Evolutionary conservation across 2,329 filamentous ascomycete genomes (phyloP), one percentile per base, ranked within the genome.

Genomic region (Diaporthe sp.): DNA sequence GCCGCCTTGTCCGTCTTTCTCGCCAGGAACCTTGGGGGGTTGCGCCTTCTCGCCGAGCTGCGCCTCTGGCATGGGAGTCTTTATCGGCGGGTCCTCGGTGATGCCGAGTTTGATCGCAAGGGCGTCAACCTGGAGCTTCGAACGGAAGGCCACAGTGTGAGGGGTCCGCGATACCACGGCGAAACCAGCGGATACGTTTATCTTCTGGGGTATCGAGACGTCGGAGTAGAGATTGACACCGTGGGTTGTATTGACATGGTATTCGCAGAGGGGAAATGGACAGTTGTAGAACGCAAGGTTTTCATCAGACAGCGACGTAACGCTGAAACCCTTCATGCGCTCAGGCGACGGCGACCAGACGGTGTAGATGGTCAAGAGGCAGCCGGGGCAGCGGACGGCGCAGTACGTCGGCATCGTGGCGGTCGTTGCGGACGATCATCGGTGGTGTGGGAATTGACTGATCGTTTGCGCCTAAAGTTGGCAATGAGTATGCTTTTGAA

Each of bases 291-390:
- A 68, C 3, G 3, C 12, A 7, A 68, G 65, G 9, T 15, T 9
- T 3, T 53, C 46, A 3, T 25, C 46, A 8, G 31, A 3, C 22
- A 68, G 31, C 4, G 31, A 28, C 31, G 1, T 2, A 3, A 68
- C 31, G 22, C 2, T 15, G 39, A 62, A 46, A 9, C 15, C 8
- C 0, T 12, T 28, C 7, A 7, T 0, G 65, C 2, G 9, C 3
- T 19, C 31, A 2, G 8, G 5, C 19, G 15, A 12, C 7, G 8
- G 5, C 19, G 15, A 12, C 7, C 17, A 19, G 31, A 2, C 9
- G 13, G 46, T 53, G 46, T 39, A 68, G 31, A 68, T 10, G n/a
- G 65, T 68, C 31, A 68, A n/a, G 22, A 68, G 65, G 22, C 65
- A 68, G 1, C 15, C 13, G 7, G 65, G 65, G 31, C 65, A 68